These are phyloP conservation scores for Sphaceloma murrayae DNA, from an alignment of 2,329 filamentous ascomycete species.

Conservation along the genomic window DNA sequence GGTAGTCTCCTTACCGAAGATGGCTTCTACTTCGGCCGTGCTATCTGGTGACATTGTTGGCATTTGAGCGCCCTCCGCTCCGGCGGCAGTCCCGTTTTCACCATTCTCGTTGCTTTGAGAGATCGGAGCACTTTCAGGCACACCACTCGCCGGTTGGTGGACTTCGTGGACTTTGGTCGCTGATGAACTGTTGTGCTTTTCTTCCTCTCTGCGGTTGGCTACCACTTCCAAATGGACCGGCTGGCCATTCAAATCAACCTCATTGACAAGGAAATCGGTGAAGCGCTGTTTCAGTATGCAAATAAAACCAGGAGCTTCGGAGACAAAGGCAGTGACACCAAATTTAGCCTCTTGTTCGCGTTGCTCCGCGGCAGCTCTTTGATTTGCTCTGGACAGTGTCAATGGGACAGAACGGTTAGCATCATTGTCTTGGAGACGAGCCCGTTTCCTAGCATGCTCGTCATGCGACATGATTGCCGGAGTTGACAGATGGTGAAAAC, in stretches of 20 bases:
- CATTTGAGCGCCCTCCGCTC: no score
- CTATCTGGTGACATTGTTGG: conserved; percentile 31
- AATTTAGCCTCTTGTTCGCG: conserved; percentile 36
- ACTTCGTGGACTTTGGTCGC: no score
- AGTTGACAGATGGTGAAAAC: no score
- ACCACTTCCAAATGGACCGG: conserved; percentile 60
- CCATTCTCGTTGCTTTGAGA: no score
- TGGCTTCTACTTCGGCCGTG: conserved; percentile 29
- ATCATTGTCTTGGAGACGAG: conserved; percentile 3
- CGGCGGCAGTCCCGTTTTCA: no score
- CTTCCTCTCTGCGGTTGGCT: conserved; percentile 18
- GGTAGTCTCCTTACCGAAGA: conserved; percentile 45
- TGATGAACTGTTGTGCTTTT: conserved; percentile 5
- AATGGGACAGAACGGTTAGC: not conserved
- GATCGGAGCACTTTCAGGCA: conserved; percentile 9
- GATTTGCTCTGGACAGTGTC: not conserved
- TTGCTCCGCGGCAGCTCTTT: conserved; percentile 22
- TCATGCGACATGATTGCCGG: conserved; percentile 2
- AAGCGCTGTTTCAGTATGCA: conserved; percentile 67
- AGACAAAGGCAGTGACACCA: conserved; percentile 57
- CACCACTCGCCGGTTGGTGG: no score
- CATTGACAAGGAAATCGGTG: conserved; percentile 87
- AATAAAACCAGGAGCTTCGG: conserved; percentile 48
- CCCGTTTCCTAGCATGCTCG: conserved; percentile 17
- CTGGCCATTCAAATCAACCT: conserved; percentile 65